Conservation (phyloP, 1,139 yeast genomes). For the Insectozyma bohioensis region DNA sequence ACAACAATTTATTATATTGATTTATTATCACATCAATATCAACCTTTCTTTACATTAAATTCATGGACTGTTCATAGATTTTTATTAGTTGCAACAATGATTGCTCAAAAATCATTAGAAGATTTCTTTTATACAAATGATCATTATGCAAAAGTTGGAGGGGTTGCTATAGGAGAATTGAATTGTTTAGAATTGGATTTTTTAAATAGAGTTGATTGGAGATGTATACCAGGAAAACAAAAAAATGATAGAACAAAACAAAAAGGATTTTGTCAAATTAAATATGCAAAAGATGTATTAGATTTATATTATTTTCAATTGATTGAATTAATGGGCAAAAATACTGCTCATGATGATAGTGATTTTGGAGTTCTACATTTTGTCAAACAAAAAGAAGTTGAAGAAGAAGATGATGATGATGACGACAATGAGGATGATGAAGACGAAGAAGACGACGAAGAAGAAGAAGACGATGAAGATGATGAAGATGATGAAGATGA, state of each 20-base stretch:
- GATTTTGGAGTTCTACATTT: slow-evolving; percentile 9
- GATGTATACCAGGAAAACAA: slow-evolving; percentile 42
- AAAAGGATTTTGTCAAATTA: slow-evolving; percentile 20
- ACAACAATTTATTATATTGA: slow-evolving; percentile 88
- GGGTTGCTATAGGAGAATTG: slow-evolving; percentile 80
- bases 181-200: slow-evolving; percentile 89
- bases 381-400: slow-evolving; percentile 12
- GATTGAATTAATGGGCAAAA: slow-evolving; percentile 59
- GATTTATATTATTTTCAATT: slow-evolving; percentile 62
- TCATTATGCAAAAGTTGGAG: slow-evolving; percentile 96
- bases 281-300: slow-evolving; percentile 46
- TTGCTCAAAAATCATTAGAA: slow-evolving; percentile 89
- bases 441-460: slow-evolving; percentile 5
- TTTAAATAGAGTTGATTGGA: slow-evolving; percentile 75
- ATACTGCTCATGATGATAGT: slow-evolving; percentile 14
- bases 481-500: slow-evolving; percentile 13
- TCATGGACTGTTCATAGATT: slow-evolving; percentile 93
- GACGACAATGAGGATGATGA: slow-evolving; percentile 13
- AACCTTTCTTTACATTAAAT: slow-evolving; percentile 76
- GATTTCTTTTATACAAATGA: slow-evolving; percentile 92
- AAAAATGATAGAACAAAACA: neutral
- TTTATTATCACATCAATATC: slow-evolving; percentile 71
- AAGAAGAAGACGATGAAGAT: slow-evolving; percentile 10
- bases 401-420: slow-evolving; percentile 14
- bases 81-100: slow-evolving; percentile 83